A percentile compares a stretch with the other conserved stretches of the same genome.
Conservation (phyloP, 495 filamentous ascomycete species). For the Stereocaulon alpinum region DNA sequence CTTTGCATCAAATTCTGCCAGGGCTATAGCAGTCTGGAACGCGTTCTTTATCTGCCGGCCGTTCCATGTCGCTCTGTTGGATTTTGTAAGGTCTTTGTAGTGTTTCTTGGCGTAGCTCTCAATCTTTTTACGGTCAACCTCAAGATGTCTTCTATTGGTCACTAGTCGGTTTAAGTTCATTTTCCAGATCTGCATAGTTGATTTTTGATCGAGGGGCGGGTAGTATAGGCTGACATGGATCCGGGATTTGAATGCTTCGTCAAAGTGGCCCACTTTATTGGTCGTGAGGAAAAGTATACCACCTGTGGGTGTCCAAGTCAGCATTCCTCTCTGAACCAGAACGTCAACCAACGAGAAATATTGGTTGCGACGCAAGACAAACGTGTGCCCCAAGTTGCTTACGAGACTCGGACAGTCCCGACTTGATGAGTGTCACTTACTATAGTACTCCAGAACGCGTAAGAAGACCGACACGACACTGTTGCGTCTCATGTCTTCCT, state of each 20-base stretch:
- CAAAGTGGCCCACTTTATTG: constrained; percentile 35
- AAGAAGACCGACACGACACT: constrained; percentile 37
- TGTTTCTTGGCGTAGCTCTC: constrained; percentile 12
- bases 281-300: constrained; percentile 45
- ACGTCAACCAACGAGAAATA: too few species aligned
- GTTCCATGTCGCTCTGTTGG: constrained; percentile 16
- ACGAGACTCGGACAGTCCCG: too few species aligned
- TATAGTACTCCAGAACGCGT: constrained; percentile 48
- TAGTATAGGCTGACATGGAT: constrained; percentile 42
- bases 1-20: constrained; percentile 20
- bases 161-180: constrained; percentile 26
- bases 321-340: too few species aligned
- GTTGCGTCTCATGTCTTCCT: constrained; percentile 18
- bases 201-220: constrained; percentile 26
- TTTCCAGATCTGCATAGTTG: constrained; percentile 29
- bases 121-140: constrained; percentile 6
- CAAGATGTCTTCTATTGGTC: constrained; percentile 11
- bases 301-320: constrained; percentile 19
- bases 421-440: constrained; percentile 1
- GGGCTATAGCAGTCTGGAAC: constrained; percentile 26
- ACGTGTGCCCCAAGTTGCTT: too few species aligned
- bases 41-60: constrained; percentile 29
- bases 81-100: constrained; percentile 13
- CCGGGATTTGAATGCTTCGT: constrained; percentile 38
- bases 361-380: too few species aligned